Evolutionary conservation across 805 yeast genomes (phyloP), one percentile per base, ranked within the genome.

Genomic region (Schwanniomyces vanrijiae): DNA sequence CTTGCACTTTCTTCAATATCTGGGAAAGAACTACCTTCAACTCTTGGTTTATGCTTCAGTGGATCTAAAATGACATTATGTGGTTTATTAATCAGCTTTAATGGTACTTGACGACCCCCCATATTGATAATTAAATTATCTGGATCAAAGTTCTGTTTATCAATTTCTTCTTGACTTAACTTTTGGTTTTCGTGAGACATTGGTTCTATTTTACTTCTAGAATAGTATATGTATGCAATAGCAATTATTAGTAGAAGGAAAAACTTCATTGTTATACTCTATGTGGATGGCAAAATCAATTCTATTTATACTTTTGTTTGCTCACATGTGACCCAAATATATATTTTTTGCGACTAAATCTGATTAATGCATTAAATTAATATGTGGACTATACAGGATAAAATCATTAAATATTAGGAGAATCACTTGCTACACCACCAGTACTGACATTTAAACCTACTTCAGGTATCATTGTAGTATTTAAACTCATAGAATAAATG

Each of bases 401-500:
- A 26, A 8, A 8, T 26, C 29, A 26, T 9, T 8, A 7, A 26
- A 26, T 26, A 10, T 26, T 26, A 26, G 29, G 29, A 26, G 31
- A n/a, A 22, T 62, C 58, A 24, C 44, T 54, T 18, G 75, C 65
- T 11, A 57, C 55, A 1, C 77, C 77, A 1, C 77, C 78, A 11
- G 77, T 73, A 50, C 75, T 68, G 10, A 55, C 46, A 41, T 63
- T 68, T 28, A 65, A 53, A 1, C 77, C 77, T 1, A 73, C 74
- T 50, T 73, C 83, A 0, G 83, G 77, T 10, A 78, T 73, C 61
- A 73, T 54, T 25, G 64, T 61, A 5, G 73, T 62, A 34, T 77
- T 77, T 25, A 78, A 51, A 43, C 75, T 71, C 66, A 82, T 75
- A 16, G 80, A 73, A 52, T 80, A 79, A 43, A 84, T 66, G 40